Evolutionary conservation across 2,329 filamentous ascomycete genomes (phyloP).

Genomic region (Nigrospora oryzae): DNA sequence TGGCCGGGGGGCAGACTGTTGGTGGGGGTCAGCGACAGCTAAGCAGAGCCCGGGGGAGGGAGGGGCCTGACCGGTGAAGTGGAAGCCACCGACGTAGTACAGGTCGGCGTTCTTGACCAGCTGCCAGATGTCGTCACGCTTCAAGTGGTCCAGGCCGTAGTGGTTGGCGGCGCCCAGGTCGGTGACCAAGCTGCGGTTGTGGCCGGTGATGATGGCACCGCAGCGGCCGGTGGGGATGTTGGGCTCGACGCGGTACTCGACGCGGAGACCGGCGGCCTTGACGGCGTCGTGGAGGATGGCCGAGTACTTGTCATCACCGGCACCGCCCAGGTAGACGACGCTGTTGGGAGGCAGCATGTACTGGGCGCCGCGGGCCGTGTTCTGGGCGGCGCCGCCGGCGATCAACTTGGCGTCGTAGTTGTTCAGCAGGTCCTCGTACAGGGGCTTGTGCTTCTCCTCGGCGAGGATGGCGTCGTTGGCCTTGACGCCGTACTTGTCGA

Average conservation of each 20-base stretch:
- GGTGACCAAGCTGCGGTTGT: conserved; percentile 91
- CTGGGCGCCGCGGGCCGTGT: conserved; percentile 92
- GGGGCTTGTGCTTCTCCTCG: conserved; percentile 76
- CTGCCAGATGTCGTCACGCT: conserved; percentile 84
- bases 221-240: conserved; percentile 83
- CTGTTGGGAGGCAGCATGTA: conserved; percentile 88
- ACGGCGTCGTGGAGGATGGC: conserved; percentile 81
- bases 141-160: conserved; percentile 91
- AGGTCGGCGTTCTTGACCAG: conserved; percentile 81
- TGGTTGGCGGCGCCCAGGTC: conserved; percentile 94
- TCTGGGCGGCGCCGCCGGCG: conserved; percentile 92
- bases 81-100: conserved; percentile 93
- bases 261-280: conserved; percentile 78
- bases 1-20: conserved; percentile 76
- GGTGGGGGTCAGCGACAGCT: neutral
- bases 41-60: no score
- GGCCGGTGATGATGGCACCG: conserved; percentile 92
- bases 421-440: conserved; percentile 91
- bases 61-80: conserved; percentile 59
- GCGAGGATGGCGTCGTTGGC: conserved; percentile 96
- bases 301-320: conserved; percentile 93
- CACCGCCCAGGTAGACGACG: conserved; percentile 87
- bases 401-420: conserved; percentile 92
- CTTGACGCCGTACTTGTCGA: conserved; percentile 90
- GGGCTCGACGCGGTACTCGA: conserved; percentile 90